Conservation (phyloP, 2,329 filamentous ascomycete genomes). For the Didymella segeticola region DNA sequence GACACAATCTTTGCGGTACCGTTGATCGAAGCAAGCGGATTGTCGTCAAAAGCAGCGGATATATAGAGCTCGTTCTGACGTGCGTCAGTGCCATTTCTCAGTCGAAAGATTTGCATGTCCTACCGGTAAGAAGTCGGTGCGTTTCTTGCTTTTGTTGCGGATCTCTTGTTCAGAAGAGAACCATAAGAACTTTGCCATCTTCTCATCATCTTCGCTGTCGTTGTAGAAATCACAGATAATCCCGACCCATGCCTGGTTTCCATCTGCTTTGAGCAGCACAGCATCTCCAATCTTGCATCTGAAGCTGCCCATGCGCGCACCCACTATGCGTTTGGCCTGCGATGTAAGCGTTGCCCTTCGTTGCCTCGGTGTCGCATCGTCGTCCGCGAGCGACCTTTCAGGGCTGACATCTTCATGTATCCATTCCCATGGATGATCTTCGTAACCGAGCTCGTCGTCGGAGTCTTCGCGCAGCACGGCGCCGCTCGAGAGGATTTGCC, state of each 20-base stretch:
- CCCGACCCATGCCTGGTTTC: conserved; percentile 90
- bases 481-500: conserved; percentile 61
- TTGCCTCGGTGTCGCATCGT: conserved; percentile 42
- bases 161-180: conserved; percentile 93
- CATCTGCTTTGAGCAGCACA: conserved; percentile 86
- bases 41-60: conserved; percentile 84
- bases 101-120: conserved; percentile 18
- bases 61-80: conserved; percentile 87
- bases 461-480: conserved; percentile 78
- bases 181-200: conserved; percentile 92
- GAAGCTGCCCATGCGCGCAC: conserved; percentile 82
- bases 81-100: conserved; percentile 21
- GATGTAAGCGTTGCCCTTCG: conserved; percentile 34
- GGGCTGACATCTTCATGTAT: conserved; percentile 58
- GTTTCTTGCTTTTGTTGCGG: conserved; percentile 80
- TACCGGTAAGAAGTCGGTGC: conserved; percentile 77
- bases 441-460: conserved; percentile 77
- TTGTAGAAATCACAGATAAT: conserved; percentile 84
- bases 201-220: conserved; percentile 64
- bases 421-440: conserved; percentile 61
- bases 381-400: conserved; percentile 23
- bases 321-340: conserved; percentile 66
- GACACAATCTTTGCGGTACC: conserved; percentile 86
- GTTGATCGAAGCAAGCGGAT: conserved; percentile 87
- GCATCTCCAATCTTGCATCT: conserved; percentile 82